Evolutionary conservation across 2,329 filamentous ascomycete genomes (phyloP).

Genomic region (Pestalotiopsis sp.): DNA sequence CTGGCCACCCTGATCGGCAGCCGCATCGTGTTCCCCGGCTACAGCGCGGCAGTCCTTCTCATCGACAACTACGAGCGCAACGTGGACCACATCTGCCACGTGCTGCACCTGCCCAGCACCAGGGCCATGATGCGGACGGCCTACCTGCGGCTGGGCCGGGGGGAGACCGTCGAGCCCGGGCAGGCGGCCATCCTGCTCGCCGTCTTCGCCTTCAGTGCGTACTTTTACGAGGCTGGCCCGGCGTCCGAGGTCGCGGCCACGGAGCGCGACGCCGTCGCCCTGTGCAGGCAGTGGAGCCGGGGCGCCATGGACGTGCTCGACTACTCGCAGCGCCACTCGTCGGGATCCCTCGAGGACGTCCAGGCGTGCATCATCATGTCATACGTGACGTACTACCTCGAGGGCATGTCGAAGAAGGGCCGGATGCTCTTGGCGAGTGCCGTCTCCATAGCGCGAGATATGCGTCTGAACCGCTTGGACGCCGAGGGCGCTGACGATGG

Average conservation of each 20-base stretch:
- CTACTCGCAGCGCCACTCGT: constrained; percentile 19
- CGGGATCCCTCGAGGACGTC: constrained; percentile 21
- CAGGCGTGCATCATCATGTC: constrained; percentile 23
- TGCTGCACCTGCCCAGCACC: constrained; percentile 25
- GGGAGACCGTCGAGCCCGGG: constrained; percentile 19
- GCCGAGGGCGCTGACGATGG: constrained; percentile 7
- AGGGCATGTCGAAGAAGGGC: constrained; percentile 22
- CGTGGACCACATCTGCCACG: constrained; percentile 23
- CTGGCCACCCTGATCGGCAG: constrained; percentile 7
- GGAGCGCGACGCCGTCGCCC: constrained; percentile 20
- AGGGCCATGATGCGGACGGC: constrained; percentile 23
- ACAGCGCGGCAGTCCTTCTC: constrained; percentile 21
- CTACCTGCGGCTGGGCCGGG: constrained; percentile 23
- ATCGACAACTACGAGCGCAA: constrained; percentile 24
- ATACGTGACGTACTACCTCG: constrained; percentile 20
- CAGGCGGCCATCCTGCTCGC: constrained; percentile 29
- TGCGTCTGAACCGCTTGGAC: constrained; percentile 22
- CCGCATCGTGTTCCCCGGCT: constrained; percentile 20
- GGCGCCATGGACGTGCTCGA: constrained; percentile 23
- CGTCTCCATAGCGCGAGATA: constrained; percentile 20
- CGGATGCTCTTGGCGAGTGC: constrained; percentile 19
- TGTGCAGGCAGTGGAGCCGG: constrained; percentile 15
- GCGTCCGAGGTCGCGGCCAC: constrained; percentile 20
- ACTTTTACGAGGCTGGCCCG: constrained; percentile 23
- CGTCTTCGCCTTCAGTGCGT: constrained; percentile 25